Evolutionary conservation across 495 filamentous ascomycete species (phyloP).

Genomic region (Halenospora varia): DNA sequence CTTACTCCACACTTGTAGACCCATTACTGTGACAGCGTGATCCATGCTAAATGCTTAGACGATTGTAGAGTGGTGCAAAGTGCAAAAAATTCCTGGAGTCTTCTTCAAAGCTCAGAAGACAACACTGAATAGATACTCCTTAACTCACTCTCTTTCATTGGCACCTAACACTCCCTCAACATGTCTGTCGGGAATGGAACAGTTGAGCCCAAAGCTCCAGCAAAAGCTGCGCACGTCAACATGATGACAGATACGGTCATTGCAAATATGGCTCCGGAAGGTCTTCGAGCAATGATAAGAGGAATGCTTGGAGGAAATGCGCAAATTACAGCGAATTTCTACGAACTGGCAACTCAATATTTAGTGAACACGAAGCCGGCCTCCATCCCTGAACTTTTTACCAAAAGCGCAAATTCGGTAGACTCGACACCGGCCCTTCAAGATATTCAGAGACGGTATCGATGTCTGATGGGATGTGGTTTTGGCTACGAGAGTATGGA

Average conservation of each 20-base stretch:
- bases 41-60: too few relatives aligned
- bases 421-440: slow-evolving; percentile 5
- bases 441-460: slow-evolving; percentile 16
- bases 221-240: slow-evolving; percentile 29
- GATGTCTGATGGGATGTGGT: slow-evolving; percentile 31
- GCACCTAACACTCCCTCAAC: background rate
- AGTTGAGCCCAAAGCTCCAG: background rate
- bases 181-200: background rate
- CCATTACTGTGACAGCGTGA: too few relatives aligned
- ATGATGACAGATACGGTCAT: slow-evolving; percentile 34
- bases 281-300: slow-evolving; percentile 26
- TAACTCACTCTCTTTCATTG: too few relatives aligned
- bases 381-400: background rate
- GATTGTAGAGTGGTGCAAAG: too few relatives aligned
- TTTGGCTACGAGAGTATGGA: slow-evolving; percentile 15
- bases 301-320: slow-evolving; percentile 18
- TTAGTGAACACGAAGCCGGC: slow-evolving; percentile 3
- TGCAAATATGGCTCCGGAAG: slow-evolving; percentile 26
- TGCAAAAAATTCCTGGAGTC: too few relatives aligned
- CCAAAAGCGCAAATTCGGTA: background rate
- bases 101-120: too few relatives aligned
- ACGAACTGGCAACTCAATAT: slow-evolving; percentile 17
- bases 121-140: too few relatives aligned
- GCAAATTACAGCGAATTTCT: slow-evolving; percentile 22
- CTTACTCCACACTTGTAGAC: too few relatives aligned